These are phyloP conservation scores for Picea glauca DNA, from an alignment of 75 land plant species.

Conservation along the genomic window DNA sequence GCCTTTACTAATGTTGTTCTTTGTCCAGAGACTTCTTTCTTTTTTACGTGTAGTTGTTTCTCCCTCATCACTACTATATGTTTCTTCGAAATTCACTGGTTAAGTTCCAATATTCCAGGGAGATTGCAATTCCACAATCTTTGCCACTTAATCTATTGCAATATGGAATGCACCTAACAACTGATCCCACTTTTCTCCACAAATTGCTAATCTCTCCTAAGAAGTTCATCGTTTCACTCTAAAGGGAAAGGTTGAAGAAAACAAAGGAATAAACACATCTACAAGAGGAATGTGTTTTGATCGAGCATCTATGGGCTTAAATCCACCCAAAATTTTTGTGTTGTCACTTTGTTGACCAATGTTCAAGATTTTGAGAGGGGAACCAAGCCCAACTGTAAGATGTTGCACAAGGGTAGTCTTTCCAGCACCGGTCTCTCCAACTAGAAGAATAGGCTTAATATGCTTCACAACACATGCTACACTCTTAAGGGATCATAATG, in stretches of 20 bases:
- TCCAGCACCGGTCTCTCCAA: constrained; percentile 99
- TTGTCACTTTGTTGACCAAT: constrained; percentile 93
- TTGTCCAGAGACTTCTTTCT: constrained; percentile 66
- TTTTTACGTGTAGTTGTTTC: constrained; percentile 23
- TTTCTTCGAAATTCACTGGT: too few relatives aligned
- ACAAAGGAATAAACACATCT: constrained; percentile 58
- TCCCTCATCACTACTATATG: neutral
- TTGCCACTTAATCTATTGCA: constrained; percentile 34
- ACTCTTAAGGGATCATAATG: constrained; percentile 62
- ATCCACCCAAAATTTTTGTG: constrained; percentile 89
- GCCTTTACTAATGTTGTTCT: constrained; percentile 83
- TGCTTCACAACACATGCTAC: constrained; percentile 76
- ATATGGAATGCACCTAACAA: constrained; percentile 41
- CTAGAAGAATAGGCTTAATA: constrained; percentile 91
- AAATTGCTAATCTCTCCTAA: constrained; percentile 37
- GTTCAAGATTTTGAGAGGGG: constrained; percentile 81
- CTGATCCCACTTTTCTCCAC: constrained; percentile 51
- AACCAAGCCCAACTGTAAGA: constrained; percentile 65
- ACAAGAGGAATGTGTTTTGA: constrained; percentile 66
- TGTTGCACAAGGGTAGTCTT: constrained; percentile 95
- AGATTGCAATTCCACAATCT: neutral
- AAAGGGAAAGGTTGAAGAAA: constrained; percentile 58
- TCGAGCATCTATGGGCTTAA: constrained; percentile 82
- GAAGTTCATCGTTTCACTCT: constrained; percentile 48
- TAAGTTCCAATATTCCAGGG: too few relatives aligned